Conservation (phyloP, 225 moss, liverwort and hornwort genomes). For the Physcomitrellopsis africana region DNA sequence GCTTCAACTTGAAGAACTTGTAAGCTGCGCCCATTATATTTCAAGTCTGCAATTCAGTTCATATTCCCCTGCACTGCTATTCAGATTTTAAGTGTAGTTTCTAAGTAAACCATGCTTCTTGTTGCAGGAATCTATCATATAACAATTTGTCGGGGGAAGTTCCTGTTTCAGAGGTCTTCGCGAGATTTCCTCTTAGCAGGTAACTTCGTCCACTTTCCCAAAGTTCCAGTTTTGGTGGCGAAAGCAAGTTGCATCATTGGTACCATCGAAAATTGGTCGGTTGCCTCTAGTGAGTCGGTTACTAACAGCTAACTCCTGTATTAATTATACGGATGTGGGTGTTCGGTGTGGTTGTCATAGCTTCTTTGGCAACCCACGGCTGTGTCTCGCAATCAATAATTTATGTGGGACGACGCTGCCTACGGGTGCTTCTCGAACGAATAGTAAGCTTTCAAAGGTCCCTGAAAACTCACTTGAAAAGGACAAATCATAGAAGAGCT, state of each 20-base stretch:
- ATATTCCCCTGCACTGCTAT: background rate
- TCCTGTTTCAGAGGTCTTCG: constrained; percentile 49
- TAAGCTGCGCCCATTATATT: background rate
- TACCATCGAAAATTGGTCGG: too few relatives aligned
- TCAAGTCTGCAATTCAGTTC: background rate
- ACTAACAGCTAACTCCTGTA: background rate
- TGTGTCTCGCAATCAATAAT: constrained; percentile 22
- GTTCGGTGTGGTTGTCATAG: constrained; percentile 37
- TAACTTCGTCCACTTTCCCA: constrained; percentile 5
- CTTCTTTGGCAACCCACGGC: constrained; percentile 33
- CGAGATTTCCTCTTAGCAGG: constrained; percentile 60
- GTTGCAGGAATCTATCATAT: constrained; percentile 57
- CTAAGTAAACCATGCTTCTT: background rate
- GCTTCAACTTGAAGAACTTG: constrained; percentile 43
- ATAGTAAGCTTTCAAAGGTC: constrained; percentile 8
- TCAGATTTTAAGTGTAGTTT: background rate
- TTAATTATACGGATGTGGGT: background rate
- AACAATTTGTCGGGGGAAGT: constrained; percentile 66
- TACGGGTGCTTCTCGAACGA: constrained; percentile 11
- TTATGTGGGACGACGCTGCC: constrained; percentile 43
- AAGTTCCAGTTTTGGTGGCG: background rate
- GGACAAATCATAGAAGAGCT: background rate
- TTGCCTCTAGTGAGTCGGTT: background rate
- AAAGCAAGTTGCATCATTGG: too few relatives aligned
- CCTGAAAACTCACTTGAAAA: background rate